Percentiles rank a stretch among this genome's conserved stretches.
phyloP scores from a whole-genome alignment of 2,329 filamentous ascomycete genomes.

The Ophiostoma fasciatum region DNA sequence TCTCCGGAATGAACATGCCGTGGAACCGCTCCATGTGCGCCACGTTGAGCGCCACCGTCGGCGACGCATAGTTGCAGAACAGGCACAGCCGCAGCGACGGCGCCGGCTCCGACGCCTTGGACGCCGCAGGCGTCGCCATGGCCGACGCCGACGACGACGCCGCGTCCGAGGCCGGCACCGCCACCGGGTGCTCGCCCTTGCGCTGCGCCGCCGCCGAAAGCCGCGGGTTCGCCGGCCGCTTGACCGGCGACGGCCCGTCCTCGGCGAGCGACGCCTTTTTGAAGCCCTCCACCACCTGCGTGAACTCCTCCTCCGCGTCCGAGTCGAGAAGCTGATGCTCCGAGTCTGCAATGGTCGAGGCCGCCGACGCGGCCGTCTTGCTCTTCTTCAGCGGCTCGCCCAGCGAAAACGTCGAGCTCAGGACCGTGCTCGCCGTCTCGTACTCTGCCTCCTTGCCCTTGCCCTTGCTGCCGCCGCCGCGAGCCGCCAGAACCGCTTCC shows the following conservation, averaged over 20 bases:
- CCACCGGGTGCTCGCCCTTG: constrained; percentile 31
- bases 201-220: constrained; percentile 24
- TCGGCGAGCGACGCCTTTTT: constrained; percentile 43
- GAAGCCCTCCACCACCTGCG: constrained; percentile 61
- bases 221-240: constrained; percentile 37
- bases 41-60: constrained; percentile 59
- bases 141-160: constrained; percentile 11
- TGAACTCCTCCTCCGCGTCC: constrained; percentile 61
- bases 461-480: constrained; percentile 15
- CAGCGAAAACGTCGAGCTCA: constrained; percentile 83
- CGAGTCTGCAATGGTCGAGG: constrained; percentile 13
- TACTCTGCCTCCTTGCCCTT: constrained; percentile 29
- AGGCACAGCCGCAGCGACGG: constrained; percentile 49
- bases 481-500: constrained; percentile 34
- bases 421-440: constrained; percentile 62
- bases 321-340: no score
- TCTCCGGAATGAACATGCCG: constrained; percentile 92
- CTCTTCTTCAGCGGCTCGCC: constrained; percentile 54
- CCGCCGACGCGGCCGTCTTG: constrained; percentile 24
- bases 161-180: constrained; percentile 4
- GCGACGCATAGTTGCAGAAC: constrained; percentile 82
- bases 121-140: constrained; percentile 15
- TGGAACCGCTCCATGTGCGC: constrained; percentile 86
- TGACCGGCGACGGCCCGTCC: constrained; percentile 33
- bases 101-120: constrained; percentile 19